Base-by-base conservation (phyloP, 2,329 filamentous ascomycete genomes). In the Geoglossum cookeanum region DNA sequence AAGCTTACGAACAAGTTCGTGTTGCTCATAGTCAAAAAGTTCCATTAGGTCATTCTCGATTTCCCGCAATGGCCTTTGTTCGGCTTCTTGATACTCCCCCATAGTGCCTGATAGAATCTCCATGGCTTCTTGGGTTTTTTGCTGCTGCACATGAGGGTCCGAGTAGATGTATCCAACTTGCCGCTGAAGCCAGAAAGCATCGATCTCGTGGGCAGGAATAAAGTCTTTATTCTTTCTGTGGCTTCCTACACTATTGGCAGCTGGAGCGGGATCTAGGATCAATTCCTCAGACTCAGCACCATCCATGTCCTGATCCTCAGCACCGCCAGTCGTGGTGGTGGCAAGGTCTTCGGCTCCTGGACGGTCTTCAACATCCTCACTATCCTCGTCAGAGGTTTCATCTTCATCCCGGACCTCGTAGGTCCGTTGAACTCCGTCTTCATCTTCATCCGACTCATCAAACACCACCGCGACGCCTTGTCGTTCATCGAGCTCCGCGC, bases 1-100 rank as follows among this genome's bases (percentile, higher is more conserved):
- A 15, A 98, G 78, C 69, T 88, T 91, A 61, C 87, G 84, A 30
- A 97, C 92, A 57, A 96, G 77, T 61, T 96, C 89, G 60, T 94
- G 88, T 65, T 96, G 86, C 65, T 97, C 91, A 65, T 94, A 98
- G 65, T 98, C 92, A 64, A 98, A 97, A 0, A 98, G 78, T 65
- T 96, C 92, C 86, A 97, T 97, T 58, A 98, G 76, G 61, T 98
- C 92, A 69, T 98, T 98, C 66, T 98, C 92, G 58, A 97, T 90
- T 65, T 98, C 91, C 64, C 91, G 83, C 33, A 97, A 75, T 13
- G 86, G 78, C 68, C 87, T 90, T 65, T 94, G 88, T 59, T 91
- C 84, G 15, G 85, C 89, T 57, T 85, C 84, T 55, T 79, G 68
- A 6, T 71, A 69, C 63, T 82, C 79, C 27, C 83, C 84, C 2